Conservation (phyloP, 2,329 filamentous ascomycete species). For the Graphilbum sp. region DNA sequence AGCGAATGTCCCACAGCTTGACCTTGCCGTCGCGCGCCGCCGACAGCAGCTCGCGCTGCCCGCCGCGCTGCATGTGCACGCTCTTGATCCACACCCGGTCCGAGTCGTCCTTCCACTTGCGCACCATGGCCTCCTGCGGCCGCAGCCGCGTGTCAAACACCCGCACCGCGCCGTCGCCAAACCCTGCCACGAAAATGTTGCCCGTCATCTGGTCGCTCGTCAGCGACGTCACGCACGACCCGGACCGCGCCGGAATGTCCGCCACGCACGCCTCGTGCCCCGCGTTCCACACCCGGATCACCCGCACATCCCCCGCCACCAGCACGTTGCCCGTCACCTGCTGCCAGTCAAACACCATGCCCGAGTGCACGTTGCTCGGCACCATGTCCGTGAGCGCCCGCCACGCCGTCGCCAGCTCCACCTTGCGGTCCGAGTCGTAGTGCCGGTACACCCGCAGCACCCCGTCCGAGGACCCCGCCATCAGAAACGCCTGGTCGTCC, state of each 20-base stretch:
- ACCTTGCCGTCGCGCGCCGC: slow-evolving; percentile 88
- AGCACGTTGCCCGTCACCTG: slow-evolving; percentile 89
- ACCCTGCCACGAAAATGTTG: slow-evolving; percentile 88
- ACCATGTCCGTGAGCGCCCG: slow-evolving; percentile 86
- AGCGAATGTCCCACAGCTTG: slow-evolving; percentile 88
- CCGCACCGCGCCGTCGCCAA: slow-evolving; percentile 84
- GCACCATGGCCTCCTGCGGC: slow-evolving; percentile 81
- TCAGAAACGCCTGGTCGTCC: slow-evolving; percentile 84
- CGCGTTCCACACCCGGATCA: slow-evolving; percentile 93
- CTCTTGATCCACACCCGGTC: slow-evolving; percentile 85
- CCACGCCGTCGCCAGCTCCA: slow-evolving; percentile 82
- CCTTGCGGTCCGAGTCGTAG: slow-evolving; percentile 61
- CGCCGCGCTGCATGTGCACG: slow-evolving; percentile 91
- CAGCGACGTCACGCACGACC: slow-evolving; percentile 86
- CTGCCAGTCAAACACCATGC: slow-evolving; percentile 97
- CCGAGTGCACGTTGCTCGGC: slow-evolving; percentile 83
- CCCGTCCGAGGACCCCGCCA: slow-evolving; percentile 91
- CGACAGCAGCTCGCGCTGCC: slow-evolving; percentile 76
- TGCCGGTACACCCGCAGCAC: slow-evolving; percentile 86
- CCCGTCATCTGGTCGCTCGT: slow-evolving; percentile 97
- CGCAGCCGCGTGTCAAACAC: slow-evolving; percentile 82
- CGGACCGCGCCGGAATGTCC: slow-evolving; percentile 88
- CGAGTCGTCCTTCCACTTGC: slow-evolving; percentile 84
- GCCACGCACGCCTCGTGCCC: slow-evolving; percentile 81
- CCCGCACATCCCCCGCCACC: slow-evolving; percentile 90